Base-by-base conservation (phyloP, 73 alveolate genomes). In the Stentor roeselii region DNA sequence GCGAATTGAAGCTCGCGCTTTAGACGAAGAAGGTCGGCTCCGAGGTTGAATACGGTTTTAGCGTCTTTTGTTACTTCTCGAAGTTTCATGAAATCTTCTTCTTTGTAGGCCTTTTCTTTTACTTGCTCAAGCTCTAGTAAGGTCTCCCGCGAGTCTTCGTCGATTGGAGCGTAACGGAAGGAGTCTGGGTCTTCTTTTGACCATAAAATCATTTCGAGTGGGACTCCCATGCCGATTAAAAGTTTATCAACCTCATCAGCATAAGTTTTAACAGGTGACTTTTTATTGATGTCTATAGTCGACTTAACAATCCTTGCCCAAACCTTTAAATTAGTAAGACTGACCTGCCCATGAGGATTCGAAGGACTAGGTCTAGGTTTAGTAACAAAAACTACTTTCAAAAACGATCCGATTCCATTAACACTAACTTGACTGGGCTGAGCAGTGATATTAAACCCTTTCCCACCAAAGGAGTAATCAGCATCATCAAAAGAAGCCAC, bases 211-310 rank as follows among this genome's bases (percentile, higher is more conserved):
- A 90, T 90, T 50, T 95, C 96, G 4, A 95, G 88, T 0, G 99
- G 99, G 6, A 97, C 83, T 21, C 99, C 99, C 96, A 97, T 91
- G 59, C 93, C 98, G n/a, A 97, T 92, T 41, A 97, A 90, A 34
- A 95, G 80, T 88, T 88, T 94, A 87, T 97, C 99, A 27, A 97
- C 96, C 80, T 92, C 93, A 38, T 94, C 96, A 78, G 90, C 94
- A 27, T 91, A 94, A 58, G 95, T 93, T 34, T 78, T 85, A 38
- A 86, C 75, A 14, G 97, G 95, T 35, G 91, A 90, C 59, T 94
- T 97, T 88, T 97, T 98, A 87, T 93, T 95, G 59, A 87, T 89
- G 50, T 88, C 92, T 27, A 91, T 89, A 60, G 89, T 92, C 78
- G 94, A 92, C 3, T 95, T 95, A 36, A 92, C 37, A 39, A 93